phyloP scores from a whole-genome alignment of 805 yeast species.

The Zygosaccharomyces bailii region DNA sequence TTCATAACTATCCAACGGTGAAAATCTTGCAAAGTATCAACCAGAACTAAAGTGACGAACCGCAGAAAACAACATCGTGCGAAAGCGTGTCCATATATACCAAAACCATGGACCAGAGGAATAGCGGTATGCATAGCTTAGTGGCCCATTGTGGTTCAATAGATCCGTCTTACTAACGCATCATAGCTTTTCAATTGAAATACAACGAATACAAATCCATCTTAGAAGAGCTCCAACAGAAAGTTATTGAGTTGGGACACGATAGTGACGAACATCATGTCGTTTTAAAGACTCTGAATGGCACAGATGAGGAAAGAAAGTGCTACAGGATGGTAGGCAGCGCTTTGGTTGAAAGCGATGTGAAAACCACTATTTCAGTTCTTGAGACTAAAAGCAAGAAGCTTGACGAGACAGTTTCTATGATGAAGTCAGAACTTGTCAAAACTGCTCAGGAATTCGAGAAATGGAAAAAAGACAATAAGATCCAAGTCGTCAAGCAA shows the following conservation, averaged over 20 bases:
- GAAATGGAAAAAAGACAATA: conserved; percentile 36
- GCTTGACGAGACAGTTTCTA: conserved; percentile 31
- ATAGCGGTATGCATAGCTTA: conserved; percentile 16
- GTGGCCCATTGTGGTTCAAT: too few relatives aligned
- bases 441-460: conserved; percentile 34
- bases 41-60: too few relatives aligned
- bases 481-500: conserved; percentile 35
- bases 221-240: conserved; percentile 44
- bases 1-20: too few relatives aligned
- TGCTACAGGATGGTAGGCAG: conserved; percentile 95
- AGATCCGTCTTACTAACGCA: neutral
- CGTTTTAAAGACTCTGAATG: conserved; percentile 55
- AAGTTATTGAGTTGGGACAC: conserved; percentile 45
- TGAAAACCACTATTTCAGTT: conserved; percentile 67
- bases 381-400: conserved; percentile 55
- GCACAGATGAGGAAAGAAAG: conserved; percentile 58
- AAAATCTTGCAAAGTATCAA: too few relatives aligned
- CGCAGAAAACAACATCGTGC: too few relatives aligned
- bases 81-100: neutral
- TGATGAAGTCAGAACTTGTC: conserved; percentile 31
- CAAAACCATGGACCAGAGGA: conserved; percentile 19
- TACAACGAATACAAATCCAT: conserved; percentile 52
- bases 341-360: conserved; percentile 78
- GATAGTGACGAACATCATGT: conserved; percentile 49
- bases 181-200: conserved; percentile 43